Evolutionary conservation across 73 alveolate species (phyloP).

Genomic region (Paraurostyla sp.): DNA sequence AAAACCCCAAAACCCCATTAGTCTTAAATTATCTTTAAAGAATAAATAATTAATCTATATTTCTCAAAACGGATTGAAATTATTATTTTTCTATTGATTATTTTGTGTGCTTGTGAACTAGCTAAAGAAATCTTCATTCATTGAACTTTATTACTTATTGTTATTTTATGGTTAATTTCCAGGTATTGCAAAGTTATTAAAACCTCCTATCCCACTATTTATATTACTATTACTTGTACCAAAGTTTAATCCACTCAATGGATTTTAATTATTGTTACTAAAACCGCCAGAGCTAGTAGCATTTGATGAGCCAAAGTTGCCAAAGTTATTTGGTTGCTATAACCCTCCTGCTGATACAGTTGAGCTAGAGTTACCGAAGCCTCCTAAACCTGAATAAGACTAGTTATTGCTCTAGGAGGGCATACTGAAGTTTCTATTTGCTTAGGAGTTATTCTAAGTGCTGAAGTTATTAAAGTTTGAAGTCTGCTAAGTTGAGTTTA

Average conservation of each 20-base stretch:
- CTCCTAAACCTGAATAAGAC: no score
- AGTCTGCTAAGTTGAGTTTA: no score
- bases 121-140: constrained; percentile 30
- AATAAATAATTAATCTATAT: no score
- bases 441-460: no score
- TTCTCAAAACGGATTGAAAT: background rate
- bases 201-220: background rate
- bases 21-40: no score
- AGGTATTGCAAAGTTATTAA: background rate
- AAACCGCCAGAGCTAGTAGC: background rate
- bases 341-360: background rate
- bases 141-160: background rate
- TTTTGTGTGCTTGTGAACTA: background rate
- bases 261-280: background rate
- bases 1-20: no score
- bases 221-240: background rate
- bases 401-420: no score
- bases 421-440: no score
- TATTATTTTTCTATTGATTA: background rate
- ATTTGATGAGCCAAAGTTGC: background rate
- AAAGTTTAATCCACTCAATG: constrained; percentile 2
- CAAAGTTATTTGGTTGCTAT: background rate
- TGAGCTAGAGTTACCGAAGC: background rate
- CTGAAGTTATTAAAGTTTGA: no score
- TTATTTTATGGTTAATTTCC: background rate